A percentile compares a stretch with the other conserved stretches of the same genome.
phyloP scores from a whole-genome alignment of 305 asterid genomes.

The Salvia sclarea region DNA sequence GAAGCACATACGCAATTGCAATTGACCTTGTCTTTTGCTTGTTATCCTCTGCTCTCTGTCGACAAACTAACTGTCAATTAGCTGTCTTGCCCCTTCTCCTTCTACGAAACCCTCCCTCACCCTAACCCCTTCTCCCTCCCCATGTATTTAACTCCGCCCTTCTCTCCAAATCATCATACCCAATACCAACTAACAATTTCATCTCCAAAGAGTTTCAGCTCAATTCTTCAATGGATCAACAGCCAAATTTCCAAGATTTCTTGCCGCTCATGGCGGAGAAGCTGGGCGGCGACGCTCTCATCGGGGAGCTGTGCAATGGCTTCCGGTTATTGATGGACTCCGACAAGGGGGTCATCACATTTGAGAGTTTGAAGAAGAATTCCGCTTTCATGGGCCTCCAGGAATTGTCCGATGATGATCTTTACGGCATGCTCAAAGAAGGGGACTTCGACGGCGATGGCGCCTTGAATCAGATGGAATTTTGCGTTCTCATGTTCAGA shows the following conservation, averaged over 20 bases:
- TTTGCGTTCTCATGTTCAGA: slow-evolving; percentile 87
- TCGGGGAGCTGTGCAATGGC: slow-evolving; percentile 79
- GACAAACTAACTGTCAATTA: slow-evolving; percentile 20
- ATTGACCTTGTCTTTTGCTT: slow-evolving; percentile 11
- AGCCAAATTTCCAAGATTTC: slow-evolving; percentile 65
- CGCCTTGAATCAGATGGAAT: slow-evolving; percentile 84
- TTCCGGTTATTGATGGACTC: slow-evolving; percentile 66
- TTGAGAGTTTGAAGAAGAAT: slow-evolving; percentile 72
- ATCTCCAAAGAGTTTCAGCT: background rate
- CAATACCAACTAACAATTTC: background rate
- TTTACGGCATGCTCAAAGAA: slow-evolving; percentile 60
- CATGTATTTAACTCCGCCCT: slow-evolving; percentile 16
- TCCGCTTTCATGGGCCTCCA: slow-evolving; percentile 65
- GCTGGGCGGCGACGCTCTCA: slow-evolving; percentile 82
- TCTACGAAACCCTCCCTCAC: slow-evolving; percentile 32
- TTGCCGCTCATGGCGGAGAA: slow-evolving; percentile 84
- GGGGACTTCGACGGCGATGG: slow-evolving; percentile 90
- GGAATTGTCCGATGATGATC: slow-evolving; percentile 66
- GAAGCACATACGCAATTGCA: slow-evolving; percentile 21
- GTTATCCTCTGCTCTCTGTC: background rate
- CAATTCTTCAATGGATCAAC: slow-evolving; percentile 45
- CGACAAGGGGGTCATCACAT: slow-evolving; percentile 66
- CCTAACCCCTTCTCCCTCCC: background rate
- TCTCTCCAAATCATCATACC: background rate
- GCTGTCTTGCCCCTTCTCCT: slow-evolving; percentile 34